Evolutionary conservation across 371 early-diverging fungal genomes (phyloP), one percentile per base, ranked within the genome.

Genomic region (Rhizopus stolonifer): DNA sequence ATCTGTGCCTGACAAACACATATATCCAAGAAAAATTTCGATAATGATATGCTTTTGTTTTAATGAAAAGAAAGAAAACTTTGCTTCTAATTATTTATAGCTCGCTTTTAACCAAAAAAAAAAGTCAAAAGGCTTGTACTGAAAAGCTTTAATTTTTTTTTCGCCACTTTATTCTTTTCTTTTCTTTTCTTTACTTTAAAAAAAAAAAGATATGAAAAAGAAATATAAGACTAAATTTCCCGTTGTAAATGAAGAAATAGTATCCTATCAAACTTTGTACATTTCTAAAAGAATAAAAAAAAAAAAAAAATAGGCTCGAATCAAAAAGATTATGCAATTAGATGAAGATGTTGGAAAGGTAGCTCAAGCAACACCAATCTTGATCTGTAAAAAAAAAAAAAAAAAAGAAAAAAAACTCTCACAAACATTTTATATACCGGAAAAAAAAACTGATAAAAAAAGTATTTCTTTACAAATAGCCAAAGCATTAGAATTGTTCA

Each of bases 261-360:
- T 17, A 9, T 23, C 2, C 11, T 29, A 10, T 33, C n/a, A 29
- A 5, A 24, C 31, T 29, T 60, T 46, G 2, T 53, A 32, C 34
- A 17, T 45, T 36, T 24, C 17, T 45, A 33, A 15, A 29, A 21
- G 17, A 18, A 49, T 31, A n/a, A n/a, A n/a, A n/a, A n/a, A n/a
- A n/a, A n/a, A n/a, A n/a, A n/a, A n/a, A n/a, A n/a, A n/a, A 2
- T 79, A 96, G 95, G 97, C 99, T 15, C 88, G 99, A 47, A 98
- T 99, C 70, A 99, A 99, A 69, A 98, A 97, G 84, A 98, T 99
- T 60, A 99, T 99, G 98, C 98, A 99, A 65, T 80, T 89, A 69
- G 98, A 99, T 79, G 99, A 99, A 58, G 99, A 99, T 68, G 96
- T 99, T n/a, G 99, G 99, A 58, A 99, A 99, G 74, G 94, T 99